Evolutionary conservation across 768 basidiomycete genomes (phyloP), one percentile per base, ranked within the genome.

Genomic region (Ephemerocybe angulata): DNA sequence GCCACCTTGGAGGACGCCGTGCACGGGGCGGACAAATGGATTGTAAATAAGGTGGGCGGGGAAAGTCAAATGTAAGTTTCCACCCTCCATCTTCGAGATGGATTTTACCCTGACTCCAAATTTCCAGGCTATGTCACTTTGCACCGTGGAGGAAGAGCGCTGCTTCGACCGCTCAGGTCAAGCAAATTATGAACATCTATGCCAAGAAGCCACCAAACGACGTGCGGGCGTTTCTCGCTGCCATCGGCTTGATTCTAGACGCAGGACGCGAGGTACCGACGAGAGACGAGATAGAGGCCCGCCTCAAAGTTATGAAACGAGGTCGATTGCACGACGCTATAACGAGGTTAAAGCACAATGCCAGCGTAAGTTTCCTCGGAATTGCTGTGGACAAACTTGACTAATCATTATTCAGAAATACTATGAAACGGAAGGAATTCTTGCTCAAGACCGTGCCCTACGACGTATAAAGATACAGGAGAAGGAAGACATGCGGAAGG

Each of bases 281-380:
- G 22, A 66, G 66, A 8, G 62, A 72, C 28, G 70, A 67, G 41
- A 65, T 83, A 4, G 66, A 62, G 42, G 68, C 55, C 0, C 48
- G 48, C 10, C 19, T 50, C 48, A 50, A 50, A 31, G 13, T 21
- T 10, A 62, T 94, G 61, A 91, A 82, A 1, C 92, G 90, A 66
- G 92, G 92, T 2, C 78, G 88, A 58, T 90, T 90, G 27, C 87
- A 86, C 0, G 84, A 85, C 59, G 84, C 93, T 42, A 87, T 94
- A 57, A 84, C 84, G 22, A 84, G 90, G 8, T 56, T 90, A 53
- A 87, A 82, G 64, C 86, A 93, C 62, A 91, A 90, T 24, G 87
- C 87, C 30, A 75, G 81, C 74, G 90, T 88, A 63, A 29, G 68
- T 40, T 2, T 30, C 3, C 43, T 50, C 46, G 52, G 27, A 31